Conservation (phyloP, 352 stramenopile species). For the Blastocystis sp. region DNA sequence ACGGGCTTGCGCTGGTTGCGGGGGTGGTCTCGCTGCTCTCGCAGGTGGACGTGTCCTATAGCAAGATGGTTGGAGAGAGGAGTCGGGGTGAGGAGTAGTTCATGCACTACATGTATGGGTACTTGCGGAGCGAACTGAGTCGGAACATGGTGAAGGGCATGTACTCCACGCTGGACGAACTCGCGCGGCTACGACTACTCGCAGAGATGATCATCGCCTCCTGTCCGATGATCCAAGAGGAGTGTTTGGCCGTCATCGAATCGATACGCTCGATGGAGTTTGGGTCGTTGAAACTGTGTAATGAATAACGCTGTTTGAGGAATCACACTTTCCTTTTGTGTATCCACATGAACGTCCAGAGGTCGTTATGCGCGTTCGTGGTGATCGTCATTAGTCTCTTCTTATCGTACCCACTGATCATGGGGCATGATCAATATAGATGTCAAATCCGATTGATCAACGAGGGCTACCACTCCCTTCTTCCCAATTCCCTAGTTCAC, state of each 20-base stretch:
- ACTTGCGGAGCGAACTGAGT: neutral
- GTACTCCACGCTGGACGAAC: neutral
- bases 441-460: neutral
- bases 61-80: neutral
- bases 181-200: neutral
- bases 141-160: constrained; percentile 22
- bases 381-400: neutral
- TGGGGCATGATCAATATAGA: neutral
- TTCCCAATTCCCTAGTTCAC: too few relatives aligned
- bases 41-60: constrained; percentile 20
- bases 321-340: neutral
- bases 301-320: too few relatives aligned
- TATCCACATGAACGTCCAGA: neutral
- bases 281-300: neutral
- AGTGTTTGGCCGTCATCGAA: neutral
- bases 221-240: neutral
- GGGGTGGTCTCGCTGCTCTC: neutral
- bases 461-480: neutral
- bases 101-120: constrained; percentile 2
- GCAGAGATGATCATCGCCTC: neutral
- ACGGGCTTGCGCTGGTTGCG: neutral
- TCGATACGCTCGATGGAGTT: neutral
- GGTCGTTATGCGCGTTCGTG: neutral
- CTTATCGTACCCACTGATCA: neutral
- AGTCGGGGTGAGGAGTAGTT: neutral